phyloP scores from a whole-genome alignment of 805 yeast genomes.

The Millerozyma miso region DNA sequence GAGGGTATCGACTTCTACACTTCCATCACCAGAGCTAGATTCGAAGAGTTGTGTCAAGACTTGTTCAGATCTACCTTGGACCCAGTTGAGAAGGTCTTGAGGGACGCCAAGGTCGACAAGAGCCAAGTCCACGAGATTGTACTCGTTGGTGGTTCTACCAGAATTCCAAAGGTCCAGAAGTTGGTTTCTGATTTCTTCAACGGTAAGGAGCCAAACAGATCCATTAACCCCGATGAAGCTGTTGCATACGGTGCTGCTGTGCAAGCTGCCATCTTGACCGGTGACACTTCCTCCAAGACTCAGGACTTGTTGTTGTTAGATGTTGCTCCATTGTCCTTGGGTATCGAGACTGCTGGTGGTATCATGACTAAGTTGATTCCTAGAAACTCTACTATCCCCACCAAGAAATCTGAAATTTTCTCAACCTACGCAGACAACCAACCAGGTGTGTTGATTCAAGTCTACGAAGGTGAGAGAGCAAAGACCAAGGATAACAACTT shows the following conservation, averaged over 20 bases:
- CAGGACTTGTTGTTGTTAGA: conserved; percentile 92
- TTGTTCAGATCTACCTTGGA: conserved; percentile 90
- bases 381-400: conserved; percentile 97
- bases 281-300: conserved; percentile 94
- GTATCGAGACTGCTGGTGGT: conserved; percentile 99
- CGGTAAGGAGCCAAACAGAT: conserved; percentile 95
- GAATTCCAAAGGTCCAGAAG: conserved; percentile 96
- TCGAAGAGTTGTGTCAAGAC: conserved; percentile 93
- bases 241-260: conserved; percentile 99
- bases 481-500: conserved; percentile 93
- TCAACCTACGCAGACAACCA: conserved; percentile 97
- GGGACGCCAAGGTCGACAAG: conserved; percentile 87
- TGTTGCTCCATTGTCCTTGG: conserved; percentile 95
- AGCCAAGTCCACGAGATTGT: conserved; percentile 88
- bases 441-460: conserved; percentile 98
- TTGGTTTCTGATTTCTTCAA: conserved; percentile 94
- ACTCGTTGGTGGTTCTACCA: conserved; percentile 95
- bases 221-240: conserved; percentile 98
- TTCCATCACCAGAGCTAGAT: conserved; percentile 94
- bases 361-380: conserved; percentile 97
- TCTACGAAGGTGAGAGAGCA: conserved; percentile 97
- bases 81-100: conserved; percentile 92
- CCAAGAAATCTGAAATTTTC: conserved; percentile 95
- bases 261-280: conserved; percentile 94
- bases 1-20: conserved; percentile 98